Conservation (phyloP, 2,329 filamentous ascomycete genomes). For the Penicillium olsonii region DNA sequence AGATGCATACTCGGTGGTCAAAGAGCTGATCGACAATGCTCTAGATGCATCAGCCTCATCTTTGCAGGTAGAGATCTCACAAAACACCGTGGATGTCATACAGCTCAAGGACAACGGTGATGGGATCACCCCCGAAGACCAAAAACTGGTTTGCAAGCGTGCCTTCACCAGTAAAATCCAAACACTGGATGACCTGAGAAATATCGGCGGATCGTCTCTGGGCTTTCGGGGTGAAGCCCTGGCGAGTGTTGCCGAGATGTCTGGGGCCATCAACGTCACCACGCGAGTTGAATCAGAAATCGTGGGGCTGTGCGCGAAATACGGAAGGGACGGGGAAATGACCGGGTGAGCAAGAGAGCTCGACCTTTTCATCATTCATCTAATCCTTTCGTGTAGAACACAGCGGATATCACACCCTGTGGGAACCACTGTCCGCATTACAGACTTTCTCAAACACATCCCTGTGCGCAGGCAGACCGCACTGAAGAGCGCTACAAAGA, state of each 20-base stretch:
- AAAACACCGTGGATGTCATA: conserved; percentile 62
- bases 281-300: conserved; percentile 61
- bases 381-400: conserved; percentile 19
- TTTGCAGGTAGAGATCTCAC: conserved; percentile 59
- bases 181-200: conserved; percentile 56
- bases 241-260: conserved; percentile 62
- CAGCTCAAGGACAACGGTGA: conserved; percentile 66
- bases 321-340: conserved; percentile 53
- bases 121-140: conserved; percentile 60
- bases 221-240: conserved; percentile 68
- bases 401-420: conserved; percentile 56
- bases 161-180: conserved; percentile 67
- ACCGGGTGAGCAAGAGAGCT: conserved; percentile 37
- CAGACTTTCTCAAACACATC: conserved; percentile 57
- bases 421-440: conserved; percentile 61
- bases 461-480: conserved; percentile 62
- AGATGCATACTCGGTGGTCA: conserved; percentile 59
- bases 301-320: conserved; percentile 54
- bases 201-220: conserved; percentile 57
- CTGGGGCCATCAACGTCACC: conserved; percentile 52
- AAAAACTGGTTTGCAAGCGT: conserved; percentile 56
- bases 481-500: conserved; percentile 53
- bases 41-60: conserved; percentile 63
- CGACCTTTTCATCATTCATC: background rate
- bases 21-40: conserved; percentile 69